A percentile compares a stretch with the other conserved stretches of the same genome.
phyloP scores from a whole-genome alignment of 2,329 filamentous ascomycete genomes.

The Aspergillus sp. region DNA sequence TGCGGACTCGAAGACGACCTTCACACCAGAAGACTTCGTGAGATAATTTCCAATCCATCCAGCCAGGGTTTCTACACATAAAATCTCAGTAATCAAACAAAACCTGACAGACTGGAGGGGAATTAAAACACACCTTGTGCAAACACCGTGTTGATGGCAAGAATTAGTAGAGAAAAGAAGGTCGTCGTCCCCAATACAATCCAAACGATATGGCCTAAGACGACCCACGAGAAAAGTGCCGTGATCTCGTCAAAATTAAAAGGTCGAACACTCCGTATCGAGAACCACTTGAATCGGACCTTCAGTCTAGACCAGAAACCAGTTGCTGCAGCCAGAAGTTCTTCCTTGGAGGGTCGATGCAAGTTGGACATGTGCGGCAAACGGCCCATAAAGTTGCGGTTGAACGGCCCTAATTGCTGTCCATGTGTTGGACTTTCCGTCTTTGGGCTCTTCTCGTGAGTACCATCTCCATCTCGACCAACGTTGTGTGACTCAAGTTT shows the following conservation, averaged over 20 bases:
- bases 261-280: slow-evolving; percentile 83
- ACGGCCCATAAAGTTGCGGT: slow-evolving; percentile 47
- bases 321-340: slow-evolving; percentile 80
- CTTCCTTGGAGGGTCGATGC: slow-evolving; percentile 83
- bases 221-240: slow-evolving; percentile 89
- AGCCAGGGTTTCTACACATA: slow-evolving; percentile 67
- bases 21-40: slow-evolving; percentile 84
- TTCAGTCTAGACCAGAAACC: slow-evolving; percentile 86
- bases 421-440: slow-evolving; percentile 17
- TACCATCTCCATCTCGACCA: slow-evolving; percentile 6
- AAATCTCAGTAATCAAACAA: slow-evolving; percentile 10
- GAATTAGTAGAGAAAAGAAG: slow-evolving; percentile 85
- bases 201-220: slow-evolving; percentile 90
- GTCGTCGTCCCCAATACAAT: slow-evolving; percentile 94
- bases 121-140: slow-evolving; percentile 62
- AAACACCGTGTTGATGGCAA: slow-evolving; percentile 90
- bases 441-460: slow-evolving; percentile 12
- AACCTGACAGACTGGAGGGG: too few relatives aligned
- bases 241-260: slow-evolving; percentile 97
- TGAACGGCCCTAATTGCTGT: slow-evolving; percentile 12
- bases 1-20: slow-evolving; percentile 92
- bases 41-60: slow-evolving; percentile 92
- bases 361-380: slow-evolving; percentile 65
- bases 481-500: slow-evolving; percentile 1
- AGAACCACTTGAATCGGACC: slow-evolving; percentile 95